Evolutionary conservation across 2,329 filamentous ascomycete species (phyloP).

Genomic region (Colletotrichum liaoningense): DNA sequence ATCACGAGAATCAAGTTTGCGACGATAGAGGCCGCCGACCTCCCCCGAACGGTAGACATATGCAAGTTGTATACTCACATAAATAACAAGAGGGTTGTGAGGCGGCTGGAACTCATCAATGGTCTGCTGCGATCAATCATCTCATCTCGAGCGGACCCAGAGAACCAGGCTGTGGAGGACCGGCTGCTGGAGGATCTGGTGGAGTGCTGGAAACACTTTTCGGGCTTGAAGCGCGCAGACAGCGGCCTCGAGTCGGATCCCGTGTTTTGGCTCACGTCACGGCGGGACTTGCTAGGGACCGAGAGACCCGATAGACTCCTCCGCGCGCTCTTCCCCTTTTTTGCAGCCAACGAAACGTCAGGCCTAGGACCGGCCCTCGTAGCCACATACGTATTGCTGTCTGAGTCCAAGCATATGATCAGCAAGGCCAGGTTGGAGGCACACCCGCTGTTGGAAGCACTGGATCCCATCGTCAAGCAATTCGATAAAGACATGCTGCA

Average conservation of each 20-base stretch:
- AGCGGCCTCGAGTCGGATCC: slow-evolving; percentile 20
- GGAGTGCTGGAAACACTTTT: slow-evolving; percentile 50
- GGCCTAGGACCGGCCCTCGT: slow-evolving; percentile 26
- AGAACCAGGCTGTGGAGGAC: slow-evolving; percentile 3
- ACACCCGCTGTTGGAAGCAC: slow-evolving; percentile 8
- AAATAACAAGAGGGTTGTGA: not conserved
- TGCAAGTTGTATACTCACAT: slow-evolving; percentile 31
- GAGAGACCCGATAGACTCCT: slow-evolving; percentile 20
- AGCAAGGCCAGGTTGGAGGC: slow-evolving; percentile 8
- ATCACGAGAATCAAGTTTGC: slow-evolving; percentile 21
- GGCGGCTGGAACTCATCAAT: slow-evolving; percentile 21
- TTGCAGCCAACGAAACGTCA: not conserved
- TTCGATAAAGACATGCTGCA: slow-evolving; percentile 23
- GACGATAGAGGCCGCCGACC: not conserved
- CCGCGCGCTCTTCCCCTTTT: not conserved
- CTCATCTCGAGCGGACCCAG: not conserved
- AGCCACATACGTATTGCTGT: slow-evolving; percentile 32
- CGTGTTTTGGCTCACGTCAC: slow-evolving; percentile 45
- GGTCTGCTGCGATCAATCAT: slow-evolving; percentile 19
- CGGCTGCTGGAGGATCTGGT: slow-evolving; percentile 43
- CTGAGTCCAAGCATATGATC: slow-evolving; percentile 4
- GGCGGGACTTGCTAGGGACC: slow-evolving; percentile 40
- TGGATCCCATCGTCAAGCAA: slow-evolving; percentile 29
- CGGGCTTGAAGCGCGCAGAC: slow-evolving; percentile 45
- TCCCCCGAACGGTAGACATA: slow-evolving; percentile 22